phyloP scores from a whole-genome alignment of 495 filamentous ascomycete genomes.

The Aspergillus sclerotioniger region DNA sequence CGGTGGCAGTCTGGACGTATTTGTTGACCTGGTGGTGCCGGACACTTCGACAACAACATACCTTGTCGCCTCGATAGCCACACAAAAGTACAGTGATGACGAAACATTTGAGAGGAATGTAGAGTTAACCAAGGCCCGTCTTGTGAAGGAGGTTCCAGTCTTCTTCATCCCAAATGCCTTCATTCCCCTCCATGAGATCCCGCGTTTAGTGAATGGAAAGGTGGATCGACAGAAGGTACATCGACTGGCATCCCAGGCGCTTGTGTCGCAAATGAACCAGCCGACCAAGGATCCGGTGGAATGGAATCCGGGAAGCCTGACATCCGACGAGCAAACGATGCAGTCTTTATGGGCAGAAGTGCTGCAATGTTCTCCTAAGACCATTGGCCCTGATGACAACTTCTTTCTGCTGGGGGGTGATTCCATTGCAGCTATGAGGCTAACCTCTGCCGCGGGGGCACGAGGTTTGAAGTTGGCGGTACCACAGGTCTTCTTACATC shows the following conservation, averaged over 20 bases:
- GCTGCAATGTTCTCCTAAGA: neutral
- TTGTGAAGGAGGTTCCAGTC: slow-evolving; percentile 7
- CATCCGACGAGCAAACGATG: neutral
- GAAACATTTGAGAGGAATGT: neutral
- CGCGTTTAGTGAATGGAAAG: slow-evolving; percentile 17
- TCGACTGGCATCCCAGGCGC: neutral
- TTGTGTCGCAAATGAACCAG: slow-evolving; percentile 1
- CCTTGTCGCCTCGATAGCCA: neutral
- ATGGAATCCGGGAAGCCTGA: neutral
- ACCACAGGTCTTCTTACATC: slow-evolving; percentile 18
- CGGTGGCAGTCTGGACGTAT: neutral
- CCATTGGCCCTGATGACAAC: slow-evolving; percentile 27
- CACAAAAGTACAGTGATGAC: neutral
- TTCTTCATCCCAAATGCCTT: slow-evolving; percentile 15
- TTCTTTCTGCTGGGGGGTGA: slow-evolving; percentile 56
- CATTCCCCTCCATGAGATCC: slow-evolving; percentile 7
- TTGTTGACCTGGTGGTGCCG: neutral
- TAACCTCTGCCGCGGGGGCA: slow-evolving; percentile 28
- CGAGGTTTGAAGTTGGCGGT: slow-evolving; percentile 19
- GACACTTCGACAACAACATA: neutral
- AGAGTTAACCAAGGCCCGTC: neutral
- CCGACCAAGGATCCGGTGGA: neutral
- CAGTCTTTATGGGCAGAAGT: slow-evolving; percentile 13
- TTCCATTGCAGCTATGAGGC: slow-evolving; percentile 51
- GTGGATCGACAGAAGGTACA: slow-evolving; percentile 5